A percentile compares a stretch with the other conserved stretches of the same genome.
Evolutionary conservation across 2,329 filamentous ascomycete species (phyloP).

Genomic region (Fusarium domesticum): DNA sequence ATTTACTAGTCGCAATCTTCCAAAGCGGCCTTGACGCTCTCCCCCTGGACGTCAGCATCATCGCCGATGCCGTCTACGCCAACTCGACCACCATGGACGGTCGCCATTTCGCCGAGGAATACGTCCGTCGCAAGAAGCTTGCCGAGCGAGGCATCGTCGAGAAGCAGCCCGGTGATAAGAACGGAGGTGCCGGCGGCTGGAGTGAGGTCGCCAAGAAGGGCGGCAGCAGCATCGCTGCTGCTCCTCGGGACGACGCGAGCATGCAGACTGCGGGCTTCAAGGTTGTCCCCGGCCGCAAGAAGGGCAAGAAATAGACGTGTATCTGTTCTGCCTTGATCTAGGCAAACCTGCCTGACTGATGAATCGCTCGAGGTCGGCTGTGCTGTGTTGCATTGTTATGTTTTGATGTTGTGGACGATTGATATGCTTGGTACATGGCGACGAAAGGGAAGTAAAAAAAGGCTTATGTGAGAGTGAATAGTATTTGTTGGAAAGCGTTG

Average conservation of each 20-base stretch:
- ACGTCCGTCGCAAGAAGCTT: slow-evolving; percentile 85
- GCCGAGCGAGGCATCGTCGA: slow-evolving; percentile 89
- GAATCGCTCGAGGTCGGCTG: no score
- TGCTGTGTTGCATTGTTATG: no score
- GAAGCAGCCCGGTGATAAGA: slow-evolving; percentile 57
- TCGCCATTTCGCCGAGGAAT: slow-evolving; percentile 90
- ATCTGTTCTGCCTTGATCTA: slow-evolving; percentile 8
- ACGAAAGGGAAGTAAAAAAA: no score
- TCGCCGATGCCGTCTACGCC: slow-evolving; percentile 86
- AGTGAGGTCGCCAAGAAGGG: slow-evolving; percentile 97
- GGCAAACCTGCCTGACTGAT: slow-evolving; percentile 10
- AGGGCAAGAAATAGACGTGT: slow-evolving; percentile 69
- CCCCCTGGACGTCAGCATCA: slow-evolving; percentile 73
- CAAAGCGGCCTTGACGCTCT: slow-evolving; percentile 72
- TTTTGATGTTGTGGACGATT: no score
- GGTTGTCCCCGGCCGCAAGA: slow-evolving; percentile 90
- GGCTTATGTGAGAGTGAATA: no score
- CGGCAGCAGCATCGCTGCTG: slow-evolving; percentile 25
- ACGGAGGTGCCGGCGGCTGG: slow-evolving; percentile 68
- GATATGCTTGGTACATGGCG: no score
- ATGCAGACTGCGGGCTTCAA: slow-evolving; percentile 68
- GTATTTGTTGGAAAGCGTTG: no score
- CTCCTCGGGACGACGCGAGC: slow-evolving; percentile 40
- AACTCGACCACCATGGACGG: slow-evolving; percentile 88
- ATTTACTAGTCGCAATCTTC: slow-evolving; percentile 68